Evolutionary conservation across 1,284 basidiomycete species (phyloP).

Genomic region (Coniophora puteana): DNA sequence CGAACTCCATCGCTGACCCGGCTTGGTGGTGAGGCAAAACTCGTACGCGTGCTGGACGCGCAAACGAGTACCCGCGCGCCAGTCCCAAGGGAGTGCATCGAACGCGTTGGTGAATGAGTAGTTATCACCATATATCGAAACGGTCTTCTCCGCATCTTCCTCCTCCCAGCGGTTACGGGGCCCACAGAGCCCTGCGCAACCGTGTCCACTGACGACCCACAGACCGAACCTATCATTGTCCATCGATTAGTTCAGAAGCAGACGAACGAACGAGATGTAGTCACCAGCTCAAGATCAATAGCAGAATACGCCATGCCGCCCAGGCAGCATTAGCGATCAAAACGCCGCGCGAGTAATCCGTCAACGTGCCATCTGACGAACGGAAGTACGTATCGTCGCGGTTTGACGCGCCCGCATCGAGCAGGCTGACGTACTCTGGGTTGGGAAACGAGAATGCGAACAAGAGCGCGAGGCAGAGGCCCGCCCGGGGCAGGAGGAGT

Average conservation of each 20-base stretch:
- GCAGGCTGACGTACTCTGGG: constrained; percentile 42
- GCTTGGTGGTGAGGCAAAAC: constrained; percentile 62
- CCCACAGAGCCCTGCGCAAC: constrained; percentile 76
- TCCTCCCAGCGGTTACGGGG: constrained; percentile 81
- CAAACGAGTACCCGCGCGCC: constrained; percentile 67
- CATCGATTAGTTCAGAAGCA: not conserved
- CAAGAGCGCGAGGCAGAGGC: constrained; percentile 64
- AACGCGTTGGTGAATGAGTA: constrained; percentile 46
- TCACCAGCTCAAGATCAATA: constrained; percentile 67
- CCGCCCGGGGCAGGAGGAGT: constrained; percentile 77
- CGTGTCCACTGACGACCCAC: constrained; percentile 71
- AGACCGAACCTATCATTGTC: constrained; percentile 54
- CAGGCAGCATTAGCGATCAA: constrained; percentile 74
- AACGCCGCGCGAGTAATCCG: constrained; percentile 68
- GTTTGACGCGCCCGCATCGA: constrained; percentile 41
- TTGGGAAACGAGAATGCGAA: constrained; percentile 57
- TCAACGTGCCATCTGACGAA: constrained; percentile 56
- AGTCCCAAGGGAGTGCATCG: constrained; percentile 65
- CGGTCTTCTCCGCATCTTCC: constrained; percentile 59
- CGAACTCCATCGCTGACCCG: constrained; percentile 27
- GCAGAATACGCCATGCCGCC: constrained; percentile 65
- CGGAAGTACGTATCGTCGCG: constrained; percentile 76
- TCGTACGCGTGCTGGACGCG: constrained; percentile 78
- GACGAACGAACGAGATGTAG: constrained; percentile 18
- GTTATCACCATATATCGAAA: constrained; percentile 44